These are phyloP conservation scores for Vanderwaltozyma verrucispora DNA, from an alignment of 805 yeast genomes.

Conservation along the genomic window DNA sequence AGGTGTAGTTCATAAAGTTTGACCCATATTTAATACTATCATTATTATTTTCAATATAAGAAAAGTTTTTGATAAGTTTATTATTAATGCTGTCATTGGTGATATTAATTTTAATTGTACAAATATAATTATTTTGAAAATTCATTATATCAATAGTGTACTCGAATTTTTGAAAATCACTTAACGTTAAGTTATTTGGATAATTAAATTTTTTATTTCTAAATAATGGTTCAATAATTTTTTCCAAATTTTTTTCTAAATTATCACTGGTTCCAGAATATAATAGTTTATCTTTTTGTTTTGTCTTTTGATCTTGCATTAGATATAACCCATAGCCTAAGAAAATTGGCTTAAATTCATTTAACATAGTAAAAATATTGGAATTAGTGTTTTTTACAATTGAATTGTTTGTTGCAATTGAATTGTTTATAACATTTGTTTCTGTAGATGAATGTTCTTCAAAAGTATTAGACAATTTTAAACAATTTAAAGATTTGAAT, in stretches of 20 bases:
- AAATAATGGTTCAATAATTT: conserved; percentile 13
- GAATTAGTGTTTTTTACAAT: not conserved
- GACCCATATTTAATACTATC: not conserved
- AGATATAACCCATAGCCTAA: conserved; percentile 15
- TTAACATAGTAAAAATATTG: conserved; percentile 1
- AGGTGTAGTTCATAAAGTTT: not conserved
- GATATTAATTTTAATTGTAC: not conserved
- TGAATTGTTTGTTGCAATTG: no score
- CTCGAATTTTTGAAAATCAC: conserved; percentile 22
- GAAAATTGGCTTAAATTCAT: conserved; percentile 9
- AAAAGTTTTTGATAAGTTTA: not conserved
- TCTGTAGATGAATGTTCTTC: no score
- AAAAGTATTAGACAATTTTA: no score
- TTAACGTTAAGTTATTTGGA: conserved; percentile 8
- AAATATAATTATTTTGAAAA: not conserved
- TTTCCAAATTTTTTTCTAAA: conserved; percentile 15
- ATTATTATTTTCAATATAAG: not conserved
- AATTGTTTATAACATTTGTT: no score
- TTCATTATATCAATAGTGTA: conserved; percentile 26
- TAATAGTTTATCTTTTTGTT: not conserved
- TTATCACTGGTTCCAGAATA: conserved; percentile 1
- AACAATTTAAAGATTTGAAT: no score
- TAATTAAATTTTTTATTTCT: conserved; percentile 4
- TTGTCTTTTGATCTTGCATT: conserved; percentile 1
- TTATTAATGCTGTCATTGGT: not conserved